Base-by-base conservation (phyloP, 805 yeast genomes). In the Candida stauntonica region DNA sequence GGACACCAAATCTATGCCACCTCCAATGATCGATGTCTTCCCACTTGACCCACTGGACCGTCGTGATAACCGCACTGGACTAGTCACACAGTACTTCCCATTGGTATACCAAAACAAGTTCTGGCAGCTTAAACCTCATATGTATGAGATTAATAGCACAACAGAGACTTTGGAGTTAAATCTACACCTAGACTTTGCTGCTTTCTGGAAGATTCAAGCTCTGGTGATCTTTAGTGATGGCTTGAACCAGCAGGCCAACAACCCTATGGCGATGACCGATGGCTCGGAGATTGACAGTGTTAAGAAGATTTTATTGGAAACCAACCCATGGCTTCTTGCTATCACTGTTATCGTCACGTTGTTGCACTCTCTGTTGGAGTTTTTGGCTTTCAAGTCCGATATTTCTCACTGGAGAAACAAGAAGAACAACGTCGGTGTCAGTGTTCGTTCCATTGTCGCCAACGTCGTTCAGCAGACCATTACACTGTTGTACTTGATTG, bases 351-450 rank as follows among this genome's bases (percentile, higher is more conserved):
- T 32, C 9, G 68, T 66, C 7, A 49, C 70, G 0, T 13, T 64
- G 2, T 36, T 65, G 30, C 71, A 67, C 39, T 52, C 62, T n/a
- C 17, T 67, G 17, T 55, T 64, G 36, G 70, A 64, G 39, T 57
- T 67, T 33, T 50, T 66, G 29, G 71, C 71, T 3, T 67, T 66
- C 52, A 66, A 66, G 44, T 63, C 52, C 38, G 70, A 66, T 36
- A 64, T 65, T 15, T 57, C 66, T 2, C 70, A 65, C 47, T 65
- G 68, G 68, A 59, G 47, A 31, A 54, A 60, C 39, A 65, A 63
- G 48, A 63, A 62, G 50, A 65, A 65, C 41, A 63, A 62, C 29
- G 59, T 63, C 32, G 70, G 70, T 28, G 60, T 64, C 31, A 61
- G 66, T 28, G 62, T 64, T 26, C 58, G 68, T 24, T 54, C 67